These are phyloP conservation scores for Salpingoeca rosetta DNA, from an alignment of 78 protist genomes.

Conservation along the genomic window DNA sequence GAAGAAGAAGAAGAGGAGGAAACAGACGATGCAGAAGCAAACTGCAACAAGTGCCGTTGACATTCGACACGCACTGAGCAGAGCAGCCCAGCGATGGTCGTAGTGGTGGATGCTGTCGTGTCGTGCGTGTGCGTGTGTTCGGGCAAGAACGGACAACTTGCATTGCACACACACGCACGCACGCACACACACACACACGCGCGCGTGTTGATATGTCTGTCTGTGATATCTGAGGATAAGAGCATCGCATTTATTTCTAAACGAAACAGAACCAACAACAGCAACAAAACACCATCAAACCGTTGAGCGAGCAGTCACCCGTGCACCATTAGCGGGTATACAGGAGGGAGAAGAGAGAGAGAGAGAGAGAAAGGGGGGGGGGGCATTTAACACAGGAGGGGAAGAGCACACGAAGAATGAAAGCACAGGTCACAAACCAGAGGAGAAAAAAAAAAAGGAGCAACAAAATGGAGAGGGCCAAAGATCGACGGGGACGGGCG, in stretches of 20 bases:
- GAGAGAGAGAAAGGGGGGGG: not conserved
- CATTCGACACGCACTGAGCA: not conserved
- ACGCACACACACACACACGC: constrained; percentile 3
- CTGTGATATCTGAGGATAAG: not conserved
- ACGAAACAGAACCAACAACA: not conserved
- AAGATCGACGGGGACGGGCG: too few species aligned
- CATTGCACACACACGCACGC: too few species aligned
- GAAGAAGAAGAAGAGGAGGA: not conserved
- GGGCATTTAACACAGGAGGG: not conserved
- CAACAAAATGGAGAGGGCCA: not conserved
- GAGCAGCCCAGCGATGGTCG: not conserved
- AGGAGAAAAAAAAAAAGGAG: not conserved
- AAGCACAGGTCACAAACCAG: not conserved
- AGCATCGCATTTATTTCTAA: not conserved
- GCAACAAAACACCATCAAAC: not conserved
- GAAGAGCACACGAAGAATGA: not conserved
- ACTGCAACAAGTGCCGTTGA: not conserved
- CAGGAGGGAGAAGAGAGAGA: not conserved
- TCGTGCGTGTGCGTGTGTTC: not conserved
- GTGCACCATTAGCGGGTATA: not conserved
- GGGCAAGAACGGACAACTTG: not conserved
- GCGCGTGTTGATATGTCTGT: not conserved
- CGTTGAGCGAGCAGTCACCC: not conserved
- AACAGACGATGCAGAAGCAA: not conserved
- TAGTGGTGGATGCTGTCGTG: too few species aligned